Base-by-base conservation (phyloP, 2,329 filamentous ascomycete genomes). In the Beauveria asiatica region DNA sequence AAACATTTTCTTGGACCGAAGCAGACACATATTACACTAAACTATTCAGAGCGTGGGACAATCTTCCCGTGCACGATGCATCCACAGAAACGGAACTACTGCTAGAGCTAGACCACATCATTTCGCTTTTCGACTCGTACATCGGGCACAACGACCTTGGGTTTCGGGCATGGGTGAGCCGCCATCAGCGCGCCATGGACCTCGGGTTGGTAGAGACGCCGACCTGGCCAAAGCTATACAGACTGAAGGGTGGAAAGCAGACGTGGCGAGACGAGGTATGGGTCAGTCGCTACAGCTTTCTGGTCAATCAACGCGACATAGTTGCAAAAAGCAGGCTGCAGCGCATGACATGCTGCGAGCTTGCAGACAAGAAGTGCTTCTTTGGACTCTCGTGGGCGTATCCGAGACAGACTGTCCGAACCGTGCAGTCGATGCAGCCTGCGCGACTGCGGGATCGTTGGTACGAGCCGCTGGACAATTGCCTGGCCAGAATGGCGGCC, bases 181-280 rank as follows among this genome's bases (percentile, higher is more conserved):
- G 64, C 10, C 67, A 69, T 57, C 65, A 68, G 55, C 27, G 21
- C 21, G 68, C 67, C 21, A 67, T 70, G 62, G 62, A 67, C 5
- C 25, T 49, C 1, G 64, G 62, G 3, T 42, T 65, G 3, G 51
- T 54, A 1, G 45, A 48, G 11, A 53, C 55, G 41, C 65, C 61
- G 8, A 62, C 51, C 3, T 64, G 59, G 54, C 65, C 63, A 2
- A 59, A 53, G 57, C 64, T 65, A 9, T 49, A 59, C 33, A 57
- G 49, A 30, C 30, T 17, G 6, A 9, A 25, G 11, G 42, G 50
- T 17, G 57, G 52, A 1, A 44, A 61, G 27, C 49, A 30, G 25
- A 51, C 48, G 37, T 65, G 65, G 65, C 39, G 62, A 33, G 61
- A 67, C 50, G 61, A 64, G n/a, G 62, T 49, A 30, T 70, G 67